phyloP scores from a whole-genome alignment of 352 stramenopile genomes.

The Phytophthora podocarpi region DNA sequence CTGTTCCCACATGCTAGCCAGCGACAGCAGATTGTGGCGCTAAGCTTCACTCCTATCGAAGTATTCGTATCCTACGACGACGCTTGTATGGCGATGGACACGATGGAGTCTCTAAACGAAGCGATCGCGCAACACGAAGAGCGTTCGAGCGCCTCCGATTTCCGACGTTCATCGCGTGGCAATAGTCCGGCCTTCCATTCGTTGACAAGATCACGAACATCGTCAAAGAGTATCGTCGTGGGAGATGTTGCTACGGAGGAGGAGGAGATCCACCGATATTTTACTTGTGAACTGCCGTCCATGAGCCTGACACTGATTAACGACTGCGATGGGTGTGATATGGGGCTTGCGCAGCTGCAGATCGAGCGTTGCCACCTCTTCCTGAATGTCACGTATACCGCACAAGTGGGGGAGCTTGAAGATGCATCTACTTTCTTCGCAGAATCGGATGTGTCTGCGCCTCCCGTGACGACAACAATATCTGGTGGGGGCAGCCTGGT shows the following conservation, averaged over 20 bases:
- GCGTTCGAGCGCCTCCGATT: not conserved
- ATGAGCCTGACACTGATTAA: conserved; percentile 85
- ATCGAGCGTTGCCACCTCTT: conserved; percentile 77
- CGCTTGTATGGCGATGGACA: conserved; percentile 53
- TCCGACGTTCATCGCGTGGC: conserved; percentile 4
- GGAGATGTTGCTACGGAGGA: conserved; percentile 9
- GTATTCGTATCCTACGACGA: conserved; percentile 87
- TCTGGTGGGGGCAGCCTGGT: conserved; percentile 72
- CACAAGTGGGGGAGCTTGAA: conserved; percentile 13
- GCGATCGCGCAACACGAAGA: conserved; percentile 29
- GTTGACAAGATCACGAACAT: conserved; percentile 25
- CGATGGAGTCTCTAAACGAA: conserved; percentile 49
- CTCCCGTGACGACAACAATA: conserved; percentile 49
- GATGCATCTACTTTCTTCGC: conserved; percentile 24
- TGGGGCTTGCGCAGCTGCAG: conserved; percentile 79
- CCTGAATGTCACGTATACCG: conserved; percentile 68
- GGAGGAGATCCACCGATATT: conserved; percentile 75
- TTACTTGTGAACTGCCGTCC: conserved; percentile 71
- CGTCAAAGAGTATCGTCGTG: conserved; percentile 19
- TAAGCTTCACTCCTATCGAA: conserved; percentile 79
- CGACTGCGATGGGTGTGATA: conserved; percentile 87
- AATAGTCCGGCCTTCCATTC: conserved; percentile 2
- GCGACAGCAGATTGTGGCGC: conserved; percentile 74
- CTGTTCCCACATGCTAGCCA: conserved; percentile 69
- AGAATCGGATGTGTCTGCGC: conserved; percentile 3